A percentile compares a stretch with the other conserved stretches of the same genome.
These are phyloP conservation scores for Castanopsis chinensis DNA, from an alignment of 306 rosid species.

Conservation along the genomic window DNA sequence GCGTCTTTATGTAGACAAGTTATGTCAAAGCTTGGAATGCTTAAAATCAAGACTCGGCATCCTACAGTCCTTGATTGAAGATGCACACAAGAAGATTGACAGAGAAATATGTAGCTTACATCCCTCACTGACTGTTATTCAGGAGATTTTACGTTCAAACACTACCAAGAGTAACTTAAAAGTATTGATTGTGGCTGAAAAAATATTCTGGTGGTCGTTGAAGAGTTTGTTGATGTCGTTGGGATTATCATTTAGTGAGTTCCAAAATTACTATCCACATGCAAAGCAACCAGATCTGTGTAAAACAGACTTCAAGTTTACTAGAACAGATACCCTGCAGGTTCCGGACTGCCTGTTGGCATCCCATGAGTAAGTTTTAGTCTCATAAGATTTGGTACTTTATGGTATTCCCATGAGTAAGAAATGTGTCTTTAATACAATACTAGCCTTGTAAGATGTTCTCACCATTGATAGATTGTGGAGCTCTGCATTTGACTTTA, in stretches of 20 bases:
- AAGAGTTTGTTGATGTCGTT: slow-evolving; percentile 41
- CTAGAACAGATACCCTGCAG: slow-evolving; percentile 32
- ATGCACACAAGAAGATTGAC: slow-evolving; percentile 38
- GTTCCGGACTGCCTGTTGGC: slow-evolving; percentile 47
- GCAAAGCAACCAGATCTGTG: slow-evolving; percentile 18
- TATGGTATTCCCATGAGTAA: not conserved
- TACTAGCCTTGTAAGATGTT: not conserved
- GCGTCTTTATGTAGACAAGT: slow-evolving; percentile 42
- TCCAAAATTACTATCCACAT: slow-evolving; percentile 13
- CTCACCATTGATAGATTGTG: not conserved
- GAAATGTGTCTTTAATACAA: not conserved
- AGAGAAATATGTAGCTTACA: slow-evolving; percentile 36
- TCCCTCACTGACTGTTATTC: slow-evolving; percentile 43
- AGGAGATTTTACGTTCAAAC: slow-evolving; percentile 42
- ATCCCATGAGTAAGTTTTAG: slow-evolving; percentile 45
- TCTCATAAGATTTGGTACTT: slow-evolving; percentile 10
- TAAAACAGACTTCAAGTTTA: slow-evolving; percentile 4
- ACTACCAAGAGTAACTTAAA: slow-evolving; percentile 28
- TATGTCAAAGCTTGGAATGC: slow-evolving; percentile 48
- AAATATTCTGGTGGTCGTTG: slow-evolving; percentile 56
- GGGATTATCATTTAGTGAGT: slow-evolving; percentile 48
- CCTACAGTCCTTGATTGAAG: slow-evolving; percentile 46
- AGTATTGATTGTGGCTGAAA: slow-evolving; percentile 53
- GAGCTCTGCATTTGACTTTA: not conserved
- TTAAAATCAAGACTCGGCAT: slow-evolving; percentile 45